These are phyloP conservation scores for Starmerella asiatica DNA, from an alignment of 805 yeast species.

Conservation along the genomic window DNA sequence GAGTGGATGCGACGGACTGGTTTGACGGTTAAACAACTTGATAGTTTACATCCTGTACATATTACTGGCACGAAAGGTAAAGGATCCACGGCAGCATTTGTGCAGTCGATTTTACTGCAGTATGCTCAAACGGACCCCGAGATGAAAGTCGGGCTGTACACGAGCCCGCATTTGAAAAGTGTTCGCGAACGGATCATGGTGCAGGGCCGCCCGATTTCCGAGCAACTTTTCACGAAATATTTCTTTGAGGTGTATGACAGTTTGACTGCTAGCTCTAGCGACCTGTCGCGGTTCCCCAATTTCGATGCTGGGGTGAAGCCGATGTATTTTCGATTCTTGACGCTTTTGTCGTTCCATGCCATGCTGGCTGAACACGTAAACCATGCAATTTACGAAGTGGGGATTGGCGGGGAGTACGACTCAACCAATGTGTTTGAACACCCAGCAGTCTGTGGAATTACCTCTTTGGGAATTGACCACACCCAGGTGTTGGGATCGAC, in stretches of 20 bases:
- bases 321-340: conserved; percentile 81
- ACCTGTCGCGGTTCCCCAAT: conserved; percentile 49
- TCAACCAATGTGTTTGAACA: conserved; percentile 76
- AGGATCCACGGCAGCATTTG: conserved; percentile 94
- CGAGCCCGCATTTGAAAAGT: conserved; percentile 88
- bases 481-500: conserved; percentile 76
- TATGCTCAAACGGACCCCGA: conserved; percentile 30
- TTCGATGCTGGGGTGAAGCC: conserved; percentile 68
- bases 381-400: conserved; percentile 92
- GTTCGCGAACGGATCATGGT: conserved; percentile 86
- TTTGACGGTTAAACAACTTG: conserved; percentile 50
- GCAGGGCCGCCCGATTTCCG: conserved; percentile 72
- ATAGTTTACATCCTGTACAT: conserved; percentile 67
- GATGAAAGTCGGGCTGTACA: conserved; percentile 72
- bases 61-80: conserved; percentile 98
- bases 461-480: conserved; percentile 86
- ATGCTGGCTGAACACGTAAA: conserved; percentile 82
- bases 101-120: conserved; percentile 63
- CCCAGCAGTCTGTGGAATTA: conserved; percentile 77
- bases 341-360: conserved; percentile 80
- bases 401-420: conserved; percentile 95
- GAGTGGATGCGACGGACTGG: conserved; percentile 69
- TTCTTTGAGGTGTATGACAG: conserved; percentile 92
- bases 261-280: conserved; percentile 46
- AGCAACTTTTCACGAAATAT: conserved; percentile 67